Conservation (phyloP, 2,329 filamentous ascomycete species). For the Lojkania enalia region DNA sequence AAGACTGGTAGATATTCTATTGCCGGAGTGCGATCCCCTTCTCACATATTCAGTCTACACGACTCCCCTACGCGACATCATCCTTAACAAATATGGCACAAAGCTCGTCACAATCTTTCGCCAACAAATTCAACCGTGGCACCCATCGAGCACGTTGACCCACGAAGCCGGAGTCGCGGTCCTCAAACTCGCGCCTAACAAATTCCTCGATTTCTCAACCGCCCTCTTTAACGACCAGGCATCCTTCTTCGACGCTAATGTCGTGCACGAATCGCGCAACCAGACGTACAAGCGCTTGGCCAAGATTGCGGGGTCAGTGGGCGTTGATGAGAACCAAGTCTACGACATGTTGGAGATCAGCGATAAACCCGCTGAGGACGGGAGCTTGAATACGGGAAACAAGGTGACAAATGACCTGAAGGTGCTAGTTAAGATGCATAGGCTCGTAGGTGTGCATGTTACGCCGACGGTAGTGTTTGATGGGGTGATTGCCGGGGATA, state of each 20-base stretch:
- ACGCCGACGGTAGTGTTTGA: constrained; percentile 90
- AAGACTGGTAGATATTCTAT: constrained; percentile 56
- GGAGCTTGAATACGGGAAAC: constrained; percentile 77
- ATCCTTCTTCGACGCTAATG: constrained; percentile 80
- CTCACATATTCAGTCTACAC: constrained; percentile 57
- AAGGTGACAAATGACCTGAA: constrained; percentile 83
- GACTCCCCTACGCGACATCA: constrained; percentile 62
- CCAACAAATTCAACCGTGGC: constrained; percentile 93
- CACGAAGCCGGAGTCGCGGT: constrained; percentile 88
- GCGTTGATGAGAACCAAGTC: constrained; percentile 71
- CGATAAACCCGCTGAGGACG: constrained; percentile 68
- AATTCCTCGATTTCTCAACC: constrained; percentile 79
- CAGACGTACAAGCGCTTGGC: constrained; percentile 79
- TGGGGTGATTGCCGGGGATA: constrained; percentile 76
- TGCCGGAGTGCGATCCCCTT: not conserved
- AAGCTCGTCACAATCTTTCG: constrained; percentile 79
- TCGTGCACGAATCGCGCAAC: constrained; percentile 84
- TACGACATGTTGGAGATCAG: constrained; percentile 70
- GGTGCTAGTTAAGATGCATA: constrained; percentile 75
- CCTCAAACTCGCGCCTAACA: constrained; percentile 66
- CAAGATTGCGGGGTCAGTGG: constrained; percentile 69
- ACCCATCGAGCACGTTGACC: constrained; percentile 70
- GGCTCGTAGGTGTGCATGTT: constrained; percentile 82
- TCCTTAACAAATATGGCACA: constrained; percentile 64
- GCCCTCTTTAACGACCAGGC: constrained; percentile 70